Conservation (phyloP, 2,329 filamentous ascomycete species). For the Coniella lustricola region DNA sequence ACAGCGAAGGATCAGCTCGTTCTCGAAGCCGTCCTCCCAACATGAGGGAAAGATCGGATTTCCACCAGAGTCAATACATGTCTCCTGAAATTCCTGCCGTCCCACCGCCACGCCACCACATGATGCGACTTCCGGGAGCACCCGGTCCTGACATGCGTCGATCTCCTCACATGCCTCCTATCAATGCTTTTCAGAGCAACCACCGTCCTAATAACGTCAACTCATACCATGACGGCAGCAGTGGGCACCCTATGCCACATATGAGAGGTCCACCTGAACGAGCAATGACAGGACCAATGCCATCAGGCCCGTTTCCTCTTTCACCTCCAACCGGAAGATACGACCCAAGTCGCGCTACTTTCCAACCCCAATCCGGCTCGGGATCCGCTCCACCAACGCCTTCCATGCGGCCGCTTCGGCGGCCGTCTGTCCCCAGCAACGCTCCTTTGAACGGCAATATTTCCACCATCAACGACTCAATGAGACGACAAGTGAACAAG, state of each 20-base stretch:
- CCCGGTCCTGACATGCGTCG: slow-evolving; percentile 41
- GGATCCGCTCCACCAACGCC: slow-evolving; percentile 27
- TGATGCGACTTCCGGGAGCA: slow-evolving; percentile 38
- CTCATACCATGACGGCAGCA: slow-evolving; percentile 22
- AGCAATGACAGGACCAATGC: slow-evolving; percentile 27
- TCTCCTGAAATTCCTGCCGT: slow-evolving; percentile 21
- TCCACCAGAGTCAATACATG: slow-evolving; percentile 29
- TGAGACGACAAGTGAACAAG: slow-evolving; percentile 36
- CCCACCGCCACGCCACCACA: slow-evolving; percentile 22
- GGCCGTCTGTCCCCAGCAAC: slow-evolving; percentile 27
- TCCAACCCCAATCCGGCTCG: slow-evolving; percentile 22
- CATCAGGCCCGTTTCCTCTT: slow-evolving; percentile 38
- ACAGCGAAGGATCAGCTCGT: slow-evolving; percentile 37
- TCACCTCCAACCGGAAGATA: slow-evolving; percentile 29
- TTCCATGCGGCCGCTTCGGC: slow-evolving; percentile 25
- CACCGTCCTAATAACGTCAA: slow-evolving; percentile 19
- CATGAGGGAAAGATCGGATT: slow-evolving; percentile 30
- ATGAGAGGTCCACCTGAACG: slow-evolving; percentile 27
- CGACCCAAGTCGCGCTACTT: slow-evolving; percentile 27
- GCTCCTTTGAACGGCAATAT: slow-evolving; percentile 21
- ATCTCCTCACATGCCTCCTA: slow-evolving; percentile 41
- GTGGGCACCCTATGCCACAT: slow-evolving; percentile 23
- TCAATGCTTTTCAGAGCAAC: slow-evolving; percentile 28
- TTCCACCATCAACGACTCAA: slow-evolving; percentile 30
- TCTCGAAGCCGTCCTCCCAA: slow-evolving; percentile 32